Evolutionary conservation across 106 monocot genomes (phyloP).

Genomic region (Phalaenopsis aphrodite): DNA sequence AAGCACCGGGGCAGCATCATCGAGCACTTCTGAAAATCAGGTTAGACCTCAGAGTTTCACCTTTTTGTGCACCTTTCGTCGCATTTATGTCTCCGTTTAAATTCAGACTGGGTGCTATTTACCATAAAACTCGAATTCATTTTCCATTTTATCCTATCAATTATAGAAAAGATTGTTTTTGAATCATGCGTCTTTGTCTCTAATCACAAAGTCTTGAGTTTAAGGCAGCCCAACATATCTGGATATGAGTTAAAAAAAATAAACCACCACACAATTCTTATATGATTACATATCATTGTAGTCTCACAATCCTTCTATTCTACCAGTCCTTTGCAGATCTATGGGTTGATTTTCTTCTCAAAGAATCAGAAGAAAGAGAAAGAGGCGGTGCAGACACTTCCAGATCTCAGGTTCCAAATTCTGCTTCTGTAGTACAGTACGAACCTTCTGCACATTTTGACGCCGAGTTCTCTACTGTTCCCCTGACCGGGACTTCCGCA

Average conservation of each 20-base stretch:
- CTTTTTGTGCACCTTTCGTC: neutral
- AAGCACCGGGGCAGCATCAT: constrained; percentile 25
- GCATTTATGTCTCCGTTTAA: neutral
- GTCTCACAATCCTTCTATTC: neutral
- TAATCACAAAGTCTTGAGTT: too few species aligned
- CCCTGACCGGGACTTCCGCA: constrained; percentile 36
- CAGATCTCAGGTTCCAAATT: constrained; percentile 7
- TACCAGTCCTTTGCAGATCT: constrained; percentile 89
- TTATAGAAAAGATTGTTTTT: neutral
- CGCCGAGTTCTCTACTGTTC: constrained; percentile 66
- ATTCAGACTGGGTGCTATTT: neutral
- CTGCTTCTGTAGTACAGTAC: constrained; percentile 14
- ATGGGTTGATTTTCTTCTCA: constrained; percentile 99
- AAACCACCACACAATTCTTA: too few species aligned
- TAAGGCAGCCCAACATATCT: too few species aligned
- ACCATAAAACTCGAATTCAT: neutral
- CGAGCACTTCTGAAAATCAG: constrained; percentile 52
- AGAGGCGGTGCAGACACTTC: constrained; percentile 14
- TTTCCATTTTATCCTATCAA: neutral
- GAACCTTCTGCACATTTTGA: constrained; percentile 15
- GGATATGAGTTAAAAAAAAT: too few species aligned
- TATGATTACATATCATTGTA: neutral
- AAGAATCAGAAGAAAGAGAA: constrained; percentile 85
- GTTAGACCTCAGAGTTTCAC: constrained; percentile 16
- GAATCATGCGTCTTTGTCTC: too few species aligned